Conservation (phyloP, 305 asterid species). For the Fraxinus velutina region DNA sequence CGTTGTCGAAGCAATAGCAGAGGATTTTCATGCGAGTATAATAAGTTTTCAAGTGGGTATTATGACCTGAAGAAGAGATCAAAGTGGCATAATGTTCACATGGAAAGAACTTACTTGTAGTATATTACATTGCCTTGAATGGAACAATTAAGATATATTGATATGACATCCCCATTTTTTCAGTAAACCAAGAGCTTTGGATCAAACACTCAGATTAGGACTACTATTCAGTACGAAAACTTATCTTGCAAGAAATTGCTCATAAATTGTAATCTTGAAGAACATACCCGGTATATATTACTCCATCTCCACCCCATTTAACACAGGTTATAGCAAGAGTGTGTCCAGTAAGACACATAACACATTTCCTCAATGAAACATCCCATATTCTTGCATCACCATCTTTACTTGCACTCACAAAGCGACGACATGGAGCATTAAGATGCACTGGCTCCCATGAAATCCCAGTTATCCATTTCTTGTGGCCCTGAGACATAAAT, state of each 20-base stretch:
- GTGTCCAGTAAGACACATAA: constrained; percentile 75
- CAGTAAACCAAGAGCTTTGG: background rate
- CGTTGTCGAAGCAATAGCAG: background rate
- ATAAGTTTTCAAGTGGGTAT: background rate
- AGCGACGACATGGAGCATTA: constrained; percentile 82
- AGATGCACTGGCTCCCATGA: constrained; percentile 99
- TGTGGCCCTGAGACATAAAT: constrained; percentile 76
- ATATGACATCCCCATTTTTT: background rate
- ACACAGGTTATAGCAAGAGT: constrained; percentile 94
- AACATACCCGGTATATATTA: constrained; percentile 84
- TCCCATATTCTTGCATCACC: constrained; percentile 99
- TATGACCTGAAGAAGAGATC: background rate
- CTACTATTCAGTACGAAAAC: background rate
- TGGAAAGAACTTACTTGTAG: background rate
- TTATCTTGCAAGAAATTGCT: constrained; percentile 8
- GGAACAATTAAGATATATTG: background rate
- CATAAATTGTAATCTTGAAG: constrained; percentile 7
- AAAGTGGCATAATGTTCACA: background rate
- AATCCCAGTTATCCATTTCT: constrained; percentile 96
- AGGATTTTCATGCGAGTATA: background rate
- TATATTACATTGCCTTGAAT: background rate
- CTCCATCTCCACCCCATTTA: constrained; percentile 98
- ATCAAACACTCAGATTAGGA: constrained; percentile 8
- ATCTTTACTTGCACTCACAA: constrained; percentile 95
- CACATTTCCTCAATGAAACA: constrained; percentile 59